Evolutionary conservation across 495 filamentous ascomycete genomes (phyloP).

Genomic region (Penicillium soppii): DNA sequence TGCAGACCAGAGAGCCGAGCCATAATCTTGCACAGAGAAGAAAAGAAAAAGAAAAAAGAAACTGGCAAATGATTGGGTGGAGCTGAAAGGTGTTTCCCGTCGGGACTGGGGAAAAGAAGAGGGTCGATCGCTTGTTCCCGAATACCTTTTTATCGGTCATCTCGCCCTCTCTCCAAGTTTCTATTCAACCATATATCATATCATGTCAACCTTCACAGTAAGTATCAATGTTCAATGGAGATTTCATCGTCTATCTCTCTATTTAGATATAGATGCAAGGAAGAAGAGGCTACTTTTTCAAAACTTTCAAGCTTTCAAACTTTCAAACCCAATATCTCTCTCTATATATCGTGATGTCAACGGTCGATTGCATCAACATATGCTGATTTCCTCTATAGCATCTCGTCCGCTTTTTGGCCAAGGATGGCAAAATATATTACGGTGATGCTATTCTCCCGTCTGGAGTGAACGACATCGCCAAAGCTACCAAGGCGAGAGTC

Average conservation of each 20-base stretch:
- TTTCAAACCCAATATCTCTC: too few species aligned
- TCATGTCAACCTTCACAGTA: constrained; percentile 18
- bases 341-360: not conserved
- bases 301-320: too few species aligned
- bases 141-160: constrained; percentile 1
- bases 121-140: constrained; percentile 24
- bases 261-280: not conserved
- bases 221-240: too few species aligned
- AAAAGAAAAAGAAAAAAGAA: not conserved
- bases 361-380: not conserved
- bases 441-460: constrained; percentile 77
- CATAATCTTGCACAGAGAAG: constrained; percentile 20
- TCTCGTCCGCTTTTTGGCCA: constrained; percentile 76
- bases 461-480: constrained; percentile 64
- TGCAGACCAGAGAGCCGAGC: constrained; percentile 81
- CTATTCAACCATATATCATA: not conserved
- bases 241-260: not conserved
- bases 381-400: constrained; percentile 44
- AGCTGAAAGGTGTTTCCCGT: constrained; percentile 21
- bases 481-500: constrained; percentile 63
- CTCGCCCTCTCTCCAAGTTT: not conserved
- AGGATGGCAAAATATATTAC: constrained; percentile 74
- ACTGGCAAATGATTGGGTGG: constrained; percentile 6
- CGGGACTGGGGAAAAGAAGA: constrained; percentile 8
- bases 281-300: too few species aligned